Conservation (phyloP, 371 early-diverging fungal genomes). For the Mucor irregularis region DNA sequence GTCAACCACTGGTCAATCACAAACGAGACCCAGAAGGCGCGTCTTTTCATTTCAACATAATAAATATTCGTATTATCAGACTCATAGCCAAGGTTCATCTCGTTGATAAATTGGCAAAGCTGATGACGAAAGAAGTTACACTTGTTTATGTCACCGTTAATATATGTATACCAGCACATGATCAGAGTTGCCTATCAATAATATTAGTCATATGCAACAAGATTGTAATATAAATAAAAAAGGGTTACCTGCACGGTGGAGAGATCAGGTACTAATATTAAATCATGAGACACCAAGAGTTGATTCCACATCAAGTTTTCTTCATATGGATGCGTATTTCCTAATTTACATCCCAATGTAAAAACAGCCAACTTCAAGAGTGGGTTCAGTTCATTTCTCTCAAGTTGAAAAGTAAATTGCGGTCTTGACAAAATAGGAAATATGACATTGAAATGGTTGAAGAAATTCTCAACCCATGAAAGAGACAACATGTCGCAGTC, state of each 20-base stretch:
- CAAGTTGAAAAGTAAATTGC: slow-evolving; percentile 30
- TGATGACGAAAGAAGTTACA: slow-evolving; percentile 24
- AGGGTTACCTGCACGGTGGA: slow-evolving; percentile 37
- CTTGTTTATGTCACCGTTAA: slow-evolving; percentile 32
- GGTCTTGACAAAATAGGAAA: slow-evolving; percentile 43
- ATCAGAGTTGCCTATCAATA: slow-evolving; percentile 33
- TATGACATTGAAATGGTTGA: slow-evolving; percentile 41
- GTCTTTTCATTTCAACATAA: slow-evolving; percentile 37
- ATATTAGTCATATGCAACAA: neutral
- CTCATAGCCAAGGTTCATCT: slow-evolving; percentile 10
- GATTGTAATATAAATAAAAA: too few relatives aligned
- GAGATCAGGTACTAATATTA: slow-evolving; percentile 5
- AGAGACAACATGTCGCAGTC: slow-evolving; percentile 2
- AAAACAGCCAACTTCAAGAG: slow-evolving; percentile 39
- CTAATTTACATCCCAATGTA: slow-evolving; percentile 25
- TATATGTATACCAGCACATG: slow-evolving; percentile 44
- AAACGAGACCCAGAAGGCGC: slow-evolving; percentile 42
- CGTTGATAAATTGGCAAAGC: slow-evolving; percentile 10
- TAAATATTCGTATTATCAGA: slow-evolving; percentile 8
- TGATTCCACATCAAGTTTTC: slow-evolving; percentile 2
- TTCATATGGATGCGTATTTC: neutral
- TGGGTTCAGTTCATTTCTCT: slow-evolving; percentile 25
- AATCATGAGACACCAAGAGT: slow-evolving; percentile 3
- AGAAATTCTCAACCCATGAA: slow-evolving; percentile 33
- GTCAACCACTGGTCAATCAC: slow-evolving; percentile 45